These are phyloP conservation scores for Aspergillus sp. DNA, from an alignment of 2,329 filamentous ascomycete genomes.

Conservation along the genomic window DNA sequence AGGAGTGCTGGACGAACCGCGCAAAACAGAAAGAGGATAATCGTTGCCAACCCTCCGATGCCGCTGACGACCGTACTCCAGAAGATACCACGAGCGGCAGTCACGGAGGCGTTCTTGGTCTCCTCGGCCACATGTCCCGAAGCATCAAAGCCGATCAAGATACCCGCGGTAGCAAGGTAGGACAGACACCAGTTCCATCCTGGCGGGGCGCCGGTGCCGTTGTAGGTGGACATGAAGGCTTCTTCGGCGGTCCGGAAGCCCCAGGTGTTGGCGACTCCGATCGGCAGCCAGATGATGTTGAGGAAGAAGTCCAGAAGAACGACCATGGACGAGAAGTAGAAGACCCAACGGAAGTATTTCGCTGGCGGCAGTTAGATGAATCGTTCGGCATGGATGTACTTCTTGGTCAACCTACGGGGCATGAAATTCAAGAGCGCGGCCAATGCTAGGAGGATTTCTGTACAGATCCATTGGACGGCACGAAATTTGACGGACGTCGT, in stretches of 20 bases:
- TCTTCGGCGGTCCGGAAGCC: slow-evolving; percentile 60
- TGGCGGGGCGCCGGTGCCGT: slow-evolving; percentile 54
- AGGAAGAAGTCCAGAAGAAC: slow-evolving; percentile 59
- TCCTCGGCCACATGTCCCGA: slow-evolving; percentile 62
- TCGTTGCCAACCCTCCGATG: slow-evolving; percentile 54
- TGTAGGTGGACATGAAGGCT: slow-evolving; percentile 62
- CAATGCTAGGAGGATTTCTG: slow-evolving; percentile 52
- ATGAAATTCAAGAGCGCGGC: slow-evolving; percentile 52
- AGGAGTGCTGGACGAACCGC: slow-evolving; percentile 37
- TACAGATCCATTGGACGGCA: slow-evolving; percentile 61
- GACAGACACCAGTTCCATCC: slow-evolving; percentile 65
- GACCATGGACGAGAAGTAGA: slow-evolving; percentile 31
- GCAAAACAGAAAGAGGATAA: slow-evolving; percentile 61
- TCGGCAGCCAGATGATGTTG: slow-evolving; percentile 62
- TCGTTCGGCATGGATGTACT: slow-evolving; percentile 15
- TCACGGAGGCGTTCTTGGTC: slow-evolving; percentile 52
- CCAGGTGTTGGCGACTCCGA: slow-evolving; percentile 54
- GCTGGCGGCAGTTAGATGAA: slow-evolving; percentile 28
- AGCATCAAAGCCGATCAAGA: slow-evolving; percentile 62
- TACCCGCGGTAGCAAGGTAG: slow-evolving; percentile 60
- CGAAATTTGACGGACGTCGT: slow-evolving; percentile 56
- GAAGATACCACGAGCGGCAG: slow-evolving; percentile 61
- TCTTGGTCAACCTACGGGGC: slow-evolving; percentile 41
- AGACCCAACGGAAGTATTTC: slow-evolving; percentile 43
- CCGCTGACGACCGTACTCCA: slow-evolving; percentile 60